Percentiles rank a stretch among this genome's conserved stretches.
Evolutionary conservation across 106 monocot genomes (phyloP).

Genomic region (Dendrobium chrysotoxum): DNA sequence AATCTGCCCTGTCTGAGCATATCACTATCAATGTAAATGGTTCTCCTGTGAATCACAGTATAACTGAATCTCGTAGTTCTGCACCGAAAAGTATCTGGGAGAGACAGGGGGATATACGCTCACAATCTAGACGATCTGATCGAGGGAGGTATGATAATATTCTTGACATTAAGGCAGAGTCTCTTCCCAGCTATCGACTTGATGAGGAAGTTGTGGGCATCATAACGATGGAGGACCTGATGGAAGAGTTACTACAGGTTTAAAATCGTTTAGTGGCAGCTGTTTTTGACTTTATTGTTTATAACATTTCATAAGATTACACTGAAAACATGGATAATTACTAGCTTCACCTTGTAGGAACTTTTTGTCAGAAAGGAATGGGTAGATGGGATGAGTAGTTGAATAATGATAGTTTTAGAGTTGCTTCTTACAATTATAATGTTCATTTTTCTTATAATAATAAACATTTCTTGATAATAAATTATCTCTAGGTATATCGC

Average conservation of each 20-base stretch:
- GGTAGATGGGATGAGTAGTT: neutral
- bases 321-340: neutral
- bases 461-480: too few species aligned
- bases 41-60: constrained; percentile 24
- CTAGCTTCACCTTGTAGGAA: too few species aligned
- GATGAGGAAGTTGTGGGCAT: constrained; percentile 94
- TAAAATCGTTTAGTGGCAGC: neutral
- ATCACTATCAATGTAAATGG: constrained; percentile 20
- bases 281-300: neutral
- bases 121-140: constrained; percentile 58
- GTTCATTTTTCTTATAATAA: neutral
- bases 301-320: constrained; percentile 1
- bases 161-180: constrained; percentile 68
- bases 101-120: constrained; percentile 39
- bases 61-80: constrained; percentile 33
- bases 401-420: neutral
- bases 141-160: constrained; percentile 64
- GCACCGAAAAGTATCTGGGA: constrained; percentile 32
- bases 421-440: neutral
- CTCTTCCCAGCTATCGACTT: constrained; percentile 73
- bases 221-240: constrained; percentile 99
- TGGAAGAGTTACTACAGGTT: constrained; percentile 99
- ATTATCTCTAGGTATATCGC: too few species aligned
- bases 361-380: neutral
- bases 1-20: constrained; percentile 30